These are phyloP conservation scores for Apiospora saccharicola DNA, from an alignment of 2,329 filamentous ascomycete genomes.

Conservation along the genomic window DNA sequence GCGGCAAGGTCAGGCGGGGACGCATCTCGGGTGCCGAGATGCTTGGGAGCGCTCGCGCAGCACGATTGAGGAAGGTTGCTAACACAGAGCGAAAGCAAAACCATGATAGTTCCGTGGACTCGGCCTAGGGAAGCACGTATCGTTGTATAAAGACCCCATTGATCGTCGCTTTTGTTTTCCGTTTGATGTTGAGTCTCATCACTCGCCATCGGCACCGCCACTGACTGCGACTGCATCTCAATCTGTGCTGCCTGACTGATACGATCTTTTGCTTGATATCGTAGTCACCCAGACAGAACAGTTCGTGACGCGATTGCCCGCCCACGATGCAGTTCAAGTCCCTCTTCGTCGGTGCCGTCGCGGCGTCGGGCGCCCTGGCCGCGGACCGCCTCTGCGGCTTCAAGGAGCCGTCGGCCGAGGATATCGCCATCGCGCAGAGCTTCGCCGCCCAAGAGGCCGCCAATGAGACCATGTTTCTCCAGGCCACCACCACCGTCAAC, in stretches of 20 bases:
- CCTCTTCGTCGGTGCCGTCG: slow-evolving; percentile 22
- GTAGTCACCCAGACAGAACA: neutral
- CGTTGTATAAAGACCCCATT: neutral
- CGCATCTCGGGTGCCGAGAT: neutral
- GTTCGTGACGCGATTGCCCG: no score
- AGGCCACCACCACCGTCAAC: slow-evolving; percentile 40
- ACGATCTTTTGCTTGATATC: neutral
- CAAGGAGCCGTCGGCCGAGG: slow-evolving; percentile 12
- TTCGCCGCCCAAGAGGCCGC: slow-evolving; percentile 15
- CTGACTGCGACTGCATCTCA: neutral
- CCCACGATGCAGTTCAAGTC: slow-evolving; percentile 15
- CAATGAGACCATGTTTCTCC: slow-evolving; percentile 29
- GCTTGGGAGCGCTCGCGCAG: neutral
- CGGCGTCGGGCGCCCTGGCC: slow-evolving; percentile 19
- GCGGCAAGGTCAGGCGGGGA: neutral
- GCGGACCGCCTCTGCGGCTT: slow-evolving; percentile 14
- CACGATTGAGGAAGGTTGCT: slow-evolving; percentile 6
- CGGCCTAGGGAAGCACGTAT: neutral
- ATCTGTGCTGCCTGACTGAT: no score
- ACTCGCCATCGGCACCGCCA: neutral
- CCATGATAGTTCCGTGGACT: neutral
- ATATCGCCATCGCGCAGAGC: slow-evolving; percentile 13
- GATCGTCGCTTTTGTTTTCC: neutral
- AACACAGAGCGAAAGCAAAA: neutral
- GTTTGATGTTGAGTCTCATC: neutral